These are phyloP conservation scores for Marasmius sp. DNA, from an alignment of 1,284 basidiomycete genomes.

Conservation along the genomic window DNA sequence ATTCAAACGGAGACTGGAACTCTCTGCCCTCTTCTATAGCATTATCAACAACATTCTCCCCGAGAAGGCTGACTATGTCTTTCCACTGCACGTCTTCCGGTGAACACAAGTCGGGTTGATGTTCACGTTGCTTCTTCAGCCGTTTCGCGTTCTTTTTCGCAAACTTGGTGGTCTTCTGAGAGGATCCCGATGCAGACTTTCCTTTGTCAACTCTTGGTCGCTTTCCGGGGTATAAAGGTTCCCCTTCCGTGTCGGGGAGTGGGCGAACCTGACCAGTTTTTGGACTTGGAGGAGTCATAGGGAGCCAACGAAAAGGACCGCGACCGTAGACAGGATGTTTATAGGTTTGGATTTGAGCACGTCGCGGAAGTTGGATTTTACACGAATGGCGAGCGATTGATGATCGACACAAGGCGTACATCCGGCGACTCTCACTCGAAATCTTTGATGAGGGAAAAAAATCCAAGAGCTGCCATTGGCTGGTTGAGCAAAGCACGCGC, in stretches of 20 bases:
- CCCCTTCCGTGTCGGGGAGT: not conserved
- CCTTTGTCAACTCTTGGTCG: conserved; percentile 9
- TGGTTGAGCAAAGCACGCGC: not conserved
- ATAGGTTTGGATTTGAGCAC: not conserved
- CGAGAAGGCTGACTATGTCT: conserved; percentile 72
- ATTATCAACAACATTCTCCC: conserved; percentile 53
- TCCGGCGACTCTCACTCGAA: not conserved
- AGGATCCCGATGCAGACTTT: not conserved
- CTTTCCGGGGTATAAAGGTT: conserved; percentile 8
- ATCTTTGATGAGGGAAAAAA: not conserved
- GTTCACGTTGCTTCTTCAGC: conserved; percentile 20
- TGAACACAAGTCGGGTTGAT: conserved; percentile 63
- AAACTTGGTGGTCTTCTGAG: conserved; percentile 17
- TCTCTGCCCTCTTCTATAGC: conserved; percentile 51
- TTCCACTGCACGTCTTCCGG: conserved; percentile 74
- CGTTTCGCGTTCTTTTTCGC: conserved; percentile 27
- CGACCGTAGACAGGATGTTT: not conserved
- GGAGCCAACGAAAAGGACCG: conserved; percentile 12
- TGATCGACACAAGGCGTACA: not conserved
- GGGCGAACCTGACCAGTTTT: not conserved
- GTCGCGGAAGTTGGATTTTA: not conserved
- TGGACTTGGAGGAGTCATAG: conserved; percentile 8
- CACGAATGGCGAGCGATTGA: not conserved
- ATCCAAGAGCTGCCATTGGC: not conserved
- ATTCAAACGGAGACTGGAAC: conserved; percentile 59